Base-by-base conservation (phyloP, 495 filamentous ascomycete species). In the Pseudomonodictys pantanalensis region DNA sequence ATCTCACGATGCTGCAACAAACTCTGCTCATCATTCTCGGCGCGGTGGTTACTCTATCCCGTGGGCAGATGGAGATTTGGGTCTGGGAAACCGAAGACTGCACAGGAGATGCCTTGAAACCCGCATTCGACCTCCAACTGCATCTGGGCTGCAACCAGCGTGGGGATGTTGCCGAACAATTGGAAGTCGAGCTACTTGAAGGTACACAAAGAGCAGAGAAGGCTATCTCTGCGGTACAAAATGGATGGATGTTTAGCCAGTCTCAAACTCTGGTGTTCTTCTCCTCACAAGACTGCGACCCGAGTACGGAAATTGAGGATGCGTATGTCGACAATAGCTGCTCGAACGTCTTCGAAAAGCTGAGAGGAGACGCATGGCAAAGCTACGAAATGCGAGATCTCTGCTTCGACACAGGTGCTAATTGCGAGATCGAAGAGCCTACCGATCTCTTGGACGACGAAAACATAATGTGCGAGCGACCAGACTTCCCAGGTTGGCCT, bases 351-450 rank as follows among this genome's bases (percentile, higher is more conserved):
- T 48, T 47, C 15, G 28, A 49, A 18, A 30, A 23, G 43, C 18
- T 57, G 42, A 41, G 49, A 7, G 54, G 54, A 11, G 54, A 57
- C 18, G 3, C 23, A 10, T 57, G 54, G 54, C 17, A 57, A 30
- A 57, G 54, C 17, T 48, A 57, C 39, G 54, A 57, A 22, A 57
- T 57, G 54, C 44, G 54, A 6, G 54, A 57, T 17, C 43, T 44
- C n/a, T 57, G 42, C 20, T n/a, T n/a, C n/a, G n/a, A n/a, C n/a
- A n/a, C n/a, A n/a, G n/a, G n/a, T n/a, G n/a, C n/a, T n/a, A n/a
- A n/a, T n/a, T n/a, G n/a, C n/a, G n/a, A n/a, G n/a, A n/a, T n/a
- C n/a, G n/a, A n/a, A n/a, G n/a, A n/a, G n/a, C n/a, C n/a, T n/a
- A n/a, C n/a, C n/a, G n/a, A n/a, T n/a, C n/a, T n/a, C n/a, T n/a